Evolutionary conservation across 768 basidiomycete genomes (phyloP).

Genomic region (Tricholoma hemisulphureum): DNA sequence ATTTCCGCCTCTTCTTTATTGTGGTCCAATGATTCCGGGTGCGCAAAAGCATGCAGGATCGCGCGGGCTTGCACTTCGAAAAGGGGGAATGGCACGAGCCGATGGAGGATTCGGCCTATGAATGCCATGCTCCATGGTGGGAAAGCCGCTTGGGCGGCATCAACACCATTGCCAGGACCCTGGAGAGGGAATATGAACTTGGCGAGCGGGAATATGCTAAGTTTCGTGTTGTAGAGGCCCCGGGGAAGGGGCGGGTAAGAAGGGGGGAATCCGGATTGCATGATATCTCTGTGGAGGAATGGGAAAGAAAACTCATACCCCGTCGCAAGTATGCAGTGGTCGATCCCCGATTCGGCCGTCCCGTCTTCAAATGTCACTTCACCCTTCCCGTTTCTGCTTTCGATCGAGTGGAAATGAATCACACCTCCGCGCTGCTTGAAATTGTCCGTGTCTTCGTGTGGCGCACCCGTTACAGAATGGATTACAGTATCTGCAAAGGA

Average conservation of each 20-base stretch:
- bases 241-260: constrained; percentile 48
- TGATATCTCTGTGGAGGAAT: constrained; percentile 45
- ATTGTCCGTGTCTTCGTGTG: constrained; percentile 28
- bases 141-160: constrained; percentile 22
- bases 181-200: constrained; percentile 68
- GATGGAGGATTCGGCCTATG: constrained; percentile 50
- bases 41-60: constrained; percentile 51
- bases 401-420: constrained; percentile 33
- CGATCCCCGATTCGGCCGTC: constrained; percentile 49
- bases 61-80: constrained; percentile 76
- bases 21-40: constrained; percentile 49
- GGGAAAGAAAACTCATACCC: constrained; percentile 68
- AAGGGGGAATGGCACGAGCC: constrained; percentile 71
- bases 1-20: constrained; percentile 46
- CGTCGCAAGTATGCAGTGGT: constrained; percentile 71
- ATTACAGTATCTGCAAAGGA: constrained; percentile 45
- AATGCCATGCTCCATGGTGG: constrained; percentile 60
- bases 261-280: constrained; percentile 38
- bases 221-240: constrained; percentile 61
- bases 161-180: not conserved
- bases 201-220: constrained; percentile 70
- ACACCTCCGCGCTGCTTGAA: constrained; percentile 45
- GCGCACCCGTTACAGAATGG: constrained; percentile 48
- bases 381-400: constrained; percentile 27
- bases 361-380: constrained; percentile 61